phyloP scores from a whole-genome alignment of 208 protist species.

The Leishmania turanica region DNA sequence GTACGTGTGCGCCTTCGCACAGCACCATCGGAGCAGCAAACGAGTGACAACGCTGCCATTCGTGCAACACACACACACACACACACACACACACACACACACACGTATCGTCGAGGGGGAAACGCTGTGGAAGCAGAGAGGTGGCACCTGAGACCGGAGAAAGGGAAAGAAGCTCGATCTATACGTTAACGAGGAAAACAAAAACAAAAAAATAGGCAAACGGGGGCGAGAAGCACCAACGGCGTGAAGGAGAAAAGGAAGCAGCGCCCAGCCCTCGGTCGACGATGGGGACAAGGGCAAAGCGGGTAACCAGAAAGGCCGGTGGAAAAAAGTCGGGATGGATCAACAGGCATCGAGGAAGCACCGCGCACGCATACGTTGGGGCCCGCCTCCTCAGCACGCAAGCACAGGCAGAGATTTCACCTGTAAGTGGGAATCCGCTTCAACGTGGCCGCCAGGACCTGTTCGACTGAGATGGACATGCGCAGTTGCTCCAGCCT shows the following conservation, averaged over 20 bases:
- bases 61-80: not conserved
- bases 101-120: not conserved
- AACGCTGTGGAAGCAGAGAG: not conserved
- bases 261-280: not conserved
- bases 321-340: not conserved
- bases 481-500: constrained; percentile 43
- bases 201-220: not conserved
- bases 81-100: not conserved
- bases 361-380: not conserved
- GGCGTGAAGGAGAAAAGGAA: not conserved
- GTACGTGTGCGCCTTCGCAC: not conserved
- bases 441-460: constrained; percentile 35
- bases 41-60: not conserved
- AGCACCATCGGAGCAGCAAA: not conserved
- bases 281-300: not conserved
- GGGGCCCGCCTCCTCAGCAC: not conserved
- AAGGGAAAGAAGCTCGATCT: not conserved
- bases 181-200: not conserved
- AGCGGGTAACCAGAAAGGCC: not conserved
- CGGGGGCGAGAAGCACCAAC: not conserved
- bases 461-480: constrained; percentile 42
- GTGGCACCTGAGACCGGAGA: not conserved
- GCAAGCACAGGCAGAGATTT: not conserved
- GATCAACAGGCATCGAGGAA: not conserved
- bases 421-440: constrained; percentile 17